Conservation (phyloP, 345 rosid species). For the Populus euphratica region DNA sequence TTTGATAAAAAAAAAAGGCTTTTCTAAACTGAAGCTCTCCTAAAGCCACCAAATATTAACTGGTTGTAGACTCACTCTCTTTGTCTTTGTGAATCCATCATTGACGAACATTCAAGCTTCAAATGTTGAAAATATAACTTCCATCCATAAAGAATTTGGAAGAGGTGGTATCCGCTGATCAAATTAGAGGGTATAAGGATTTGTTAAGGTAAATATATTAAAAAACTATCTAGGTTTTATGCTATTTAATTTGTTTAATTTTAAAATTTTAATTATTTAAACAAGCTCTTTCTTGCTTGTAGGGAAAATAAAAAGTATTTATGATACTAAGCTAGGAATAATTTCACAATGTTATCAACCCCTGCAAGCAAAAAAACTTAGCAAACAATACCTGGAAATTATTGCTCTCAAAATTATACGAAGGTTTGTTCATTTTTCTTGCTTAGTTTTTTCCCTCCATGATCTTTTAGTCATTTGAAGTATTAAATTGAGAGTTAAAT, state of each 20-base stretch:
- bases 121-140: too few relatives aligned
- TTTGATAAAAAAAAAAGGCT: conserved; percentile 52
- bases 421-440: conserved; percentile 42
- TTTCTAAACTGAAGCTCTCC: conserved; percentile 61
- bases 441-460: neutral
- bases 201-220: conserved; percentile 23
- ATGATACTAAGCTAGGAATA: conserved; percentile 75
- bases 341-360: conserved; percentile 77
- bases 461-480: neutral
- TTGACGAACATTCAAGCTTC: too few relatives aligned
- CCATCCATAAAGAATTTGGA: conserved; percentile 32
- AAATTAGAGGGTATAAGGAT: conserved; percentile 39
- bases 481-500: neutral
- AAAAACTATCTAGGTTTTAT: neutral
- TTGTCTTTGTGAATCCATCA: too few relatives aligned
- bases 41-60: conserved; percentile 32
- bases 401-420: conserved; percentile 60
- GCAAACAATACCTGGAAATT: conserved; percentile 46
- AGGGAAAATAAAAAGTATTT: conserved; percentile 60
- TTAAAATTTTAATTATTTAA: too few relatives aligned
- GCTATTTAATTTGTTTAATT: neutral
- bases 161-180: conserved; percentile 29
- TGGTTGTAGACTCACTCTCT: too few relatives aligned
- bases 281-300: neutral
- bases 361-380: conserved; percentile 21